Evolutionary conservation across 1,284 basidiomycete species (phyloP), one percentile per base, ranked within the genome.

Genomic region (Wolfiporia cocos): DNA sequence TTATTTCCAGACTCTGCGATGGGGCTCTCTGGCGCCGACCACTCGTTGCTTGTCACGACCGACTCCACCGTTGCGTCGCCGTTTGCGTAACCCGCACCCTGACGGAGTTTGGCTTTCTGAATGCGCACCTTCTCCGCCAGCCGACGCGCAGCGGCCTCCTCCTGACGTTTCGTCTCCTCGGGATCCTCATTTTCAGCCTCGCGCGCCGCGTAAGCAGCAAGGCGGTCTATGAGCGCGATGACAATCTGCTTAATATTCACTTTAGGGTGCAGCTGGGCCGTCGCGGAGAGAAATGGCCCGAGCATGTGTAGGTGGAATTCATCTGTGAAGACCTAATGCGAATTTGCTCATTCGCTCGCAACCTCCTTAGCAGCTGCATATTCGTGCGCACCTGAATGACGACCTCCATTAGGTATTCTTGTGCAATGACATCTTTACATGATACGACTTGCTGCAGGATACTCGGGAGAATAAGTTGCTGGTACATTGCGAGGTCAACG

Each of bases 331-430:
- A 97, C 92, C 87, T 90, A 23, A 26, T n/a, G 15, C 29, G 30
- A 21, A 33, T 33, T 10, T 33, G n/a, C n/a, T n/a, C n/a, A n/a
- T n/a, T n/a, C n/a, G n/a, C n/a, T n/a, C n/a, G n/a, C n/a, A n/a
- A n/a, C n/a, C n/a, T n/a, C n/a, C n/a, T n/a, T n/a, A n/a, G n/a
- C n/a, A n/a, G n/a, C n/a, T n/a, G n/a, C n/a, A n/a, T n/a, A n/a
- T n/a, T n/a, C 15, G 37, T 36, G 33, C 70, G 22, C 44, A 86
- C 89, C 72, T 97, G 93, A 50, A 97, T 97, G 48, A 97, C 91
- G 4, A 96, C 93, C 63, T 97, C 93, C 93, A 97, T 97, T 31
- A 97, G 67, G 63, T 97, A 97, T 58, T 97, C 94, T 62, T 97
- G 93, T 0, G 94, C 93, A 47, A 97, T 96, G 39, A 94, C 87